Evolutionary conservation across 805 yeast species (phyloP), one percentile per base, ranked within the genome.

Genomic region (Zygoascus biomembranicola): DNA sequence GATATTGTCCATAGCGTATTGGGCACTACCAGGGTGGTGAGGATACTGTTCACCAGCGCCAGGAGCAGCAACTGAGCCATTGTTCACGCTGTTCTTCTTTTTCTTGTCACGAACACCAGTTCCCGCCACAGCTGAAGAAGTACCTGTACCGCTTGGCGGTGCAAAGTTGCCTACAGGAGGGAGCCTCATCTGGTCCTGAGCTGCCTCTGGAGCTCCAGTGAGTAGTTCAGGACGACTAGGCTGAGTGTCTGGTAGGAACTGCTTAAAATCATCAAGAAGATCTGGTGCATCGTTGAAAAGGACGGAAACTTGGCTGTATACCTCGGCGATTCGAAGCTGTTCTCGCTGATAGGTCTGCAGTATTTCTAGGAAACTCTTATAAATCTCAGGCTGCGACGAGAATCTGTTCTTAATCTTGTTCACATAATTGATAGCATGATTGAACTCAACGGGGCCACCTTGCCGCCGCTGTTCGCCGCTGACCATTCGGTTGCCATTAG

Each of bases 311-410:
- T 94, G 97, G 52, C 88, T 85, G 64, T 94, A 94, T 11, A 94
- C 99, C 65, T 94, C 98, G 50, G 88, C 84, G 51, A 94, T 94
- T 48, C 97, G 96, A 65, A 89, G 86, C 66, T 90, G 95, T 65
- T 92, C 99, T 59, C 95, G 82, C 73, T 94, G 99, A 67, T 92
- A 94, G 47, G 97, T 92, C 69, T 94, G 99, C 61, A 94, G 74
- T 54, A 92, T 94, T 68, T 94, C 99, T 69, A 95, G 74, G 62
- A 94, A 94, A 62, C 84, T 90, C 71, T 94, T 94, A 74, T 94
- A 94, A 54, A 90, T 89, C 63, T 92, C 97, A 0, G 99, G 99
- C 68, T 90, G 96, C 63, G 83, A 80, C 19, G 95, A 86, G 68
- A 90, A 94, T 57, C 98, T 79, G 53, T 90, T 90, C 68, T 95